Conservation (phyloP, 306 rosid species). For the Medicago truncatula region MtrunA17r5.0-ANR NC_053046.1:44295501-44296000, state of each 20-base stretch:
- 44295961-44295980: too few species aligned
- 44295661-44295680: neutral
- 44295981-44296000: too few species aligned
- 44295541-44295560: constrained; percentile 26
- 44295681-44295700: neutral
- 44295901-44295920: neutral
- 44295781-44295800: constrained; percentile 54
- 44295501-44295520: too few species aligned
- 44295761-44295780: constrained; percentile 45
- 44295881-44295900: neutral
- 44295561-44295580: neutral
- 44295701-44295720: neutral
- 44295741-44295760: constrained; percentile 40
- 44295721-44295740: constrained; percentile 47
- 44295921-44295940: neutral
- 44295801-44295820: constrained; percentile 28
- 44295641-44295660: constrained; percentile 14
- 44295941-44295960: too few species aligned
- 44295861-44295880: too few species aligned
- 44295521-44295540: too few species aligned
- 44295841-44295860: neutral
- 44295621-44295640: constrained; percentile 30
- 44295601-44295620: constrained; percentile 37
- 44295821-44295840: neutral
- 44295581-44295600: constrained; percentile 11